These are phyloP conservation scores for Colletotrichum lini DNA, from an alignment of 2,329 filamentous ascomycete species.

Conservation along the genomic window DNA sequence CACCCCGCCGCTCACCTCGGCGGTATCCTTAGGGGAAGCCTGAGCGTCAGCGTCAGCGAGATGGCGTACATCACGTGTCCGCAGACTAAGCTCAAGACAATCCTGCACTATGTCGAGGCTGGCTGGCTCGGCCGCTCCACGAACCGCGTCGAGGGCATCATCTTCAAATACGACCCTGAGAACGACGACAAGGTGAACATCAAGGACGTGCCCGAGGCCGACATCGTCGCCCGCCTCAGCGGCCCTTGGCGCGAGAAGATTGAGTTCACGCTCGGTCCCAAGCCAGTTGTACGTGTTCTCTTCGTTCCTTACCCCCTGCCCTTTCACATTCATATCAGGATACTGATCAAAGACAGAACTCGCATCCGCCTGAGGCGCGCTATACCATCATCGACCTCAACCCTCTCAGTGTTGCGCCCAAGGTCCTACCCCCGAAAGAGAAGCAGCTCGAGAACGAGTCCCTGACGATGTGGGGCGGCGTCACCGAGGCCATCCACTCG, in stretches of 20 bases:
- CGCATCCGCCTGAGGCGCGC: constrained; percentile 71
- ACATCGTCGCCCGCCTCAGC: constrained; percentile 85
- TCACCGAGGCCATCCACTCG: constrained; percentile 86
- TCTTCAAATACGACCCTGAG: constrained; percentile 91
- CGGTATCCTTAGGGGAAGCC: constrained; percentile 86
- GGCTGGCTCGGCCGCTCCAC: constrained; percentile 94
- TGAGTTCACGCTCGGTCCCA: constrained; percentile 72
- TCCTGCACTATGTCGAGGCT: constrained; percentile 93
- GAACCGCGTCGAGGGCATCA: constrained; percentile 90
- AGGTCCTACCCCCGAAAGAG: constrained; percentile 82
- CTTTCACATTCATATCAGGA: constrained; percentile 21
- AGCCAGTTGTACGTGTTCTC: constrained; percentile 69
- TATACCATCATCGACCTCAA: constrained; percentile 87
- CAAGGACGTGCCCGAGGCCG: constrained; percentile 88
- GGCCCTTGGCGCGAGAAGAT: constrained; percentile 88
- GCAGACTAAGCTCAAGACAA: constrained; percentile 92
- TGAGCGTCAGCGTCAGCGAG: constrained; percentile 92
- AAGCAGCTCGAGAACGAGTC: constrained; percentile 91
- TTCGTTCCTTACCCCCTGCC: background rate
- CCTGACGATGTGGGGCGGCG: constrained; percentile 86
- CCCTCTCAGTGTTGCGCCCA: constrained; percentile 85
- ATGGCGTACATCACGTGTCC: constrained; percentile 89
- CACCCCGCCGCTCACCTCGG: constrained; percentile 95
- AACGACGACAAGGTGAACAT: constrained; percentile 86
- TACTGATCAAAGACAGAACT: constrained; percentile 50